These are phyloP conservation scores for Pseudomonodictys pantanalensis DNA, from an alignment of 495 filamentous ascomycete genomes.

Conservation along the genomic window DNA sequence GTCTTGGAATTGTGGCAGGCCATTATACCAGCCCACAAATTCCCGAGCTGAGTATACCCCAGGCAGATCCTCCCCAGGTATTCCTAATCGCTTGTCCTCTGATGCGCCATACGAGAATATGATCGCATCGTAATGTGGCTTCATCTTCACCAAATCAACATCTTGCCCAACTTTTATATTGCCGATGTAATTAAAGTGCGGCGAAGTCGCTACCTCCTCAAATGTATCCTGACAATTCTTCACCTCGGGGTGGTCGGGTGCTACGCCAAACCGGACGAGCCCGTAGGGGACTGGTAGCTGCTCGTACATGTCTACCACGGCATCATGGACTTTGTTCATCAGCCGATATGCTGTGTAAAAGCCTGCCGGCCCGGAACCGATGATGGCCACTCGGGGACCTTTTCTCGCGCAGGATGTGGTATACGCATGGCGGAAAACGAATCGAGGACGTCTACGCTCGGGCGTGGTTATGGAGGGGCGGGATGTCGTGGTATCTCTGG, in stretches of 20 bases:
- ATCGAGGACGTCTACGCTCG: neutral
- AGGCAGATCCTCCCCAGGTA: slow-evolving; percentile 73
- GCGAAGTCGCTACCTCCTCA: slow-evolving; percentile 74
- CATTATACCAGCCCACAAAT: slow-evolving; percentile 99
- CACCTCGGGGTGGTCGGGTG: slow-evolving; percentile 95
- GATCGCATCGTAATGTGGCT: slow-evolving; percentile 86
- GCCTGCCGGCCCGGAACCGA: slow-evolving; percentile 93
- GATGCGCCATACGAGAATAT: slow-evolving; percentile 91
- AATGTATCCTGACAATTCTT: slow-evolving; percentile 98
- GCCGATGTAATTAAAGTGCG: slow-evolving; percentile 86
- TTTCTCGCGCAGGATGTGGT: slow-evolving; percentile 39
- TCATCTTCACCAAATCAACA: slow-evolving; percentile 64
- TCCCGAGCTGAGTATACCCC: slow-evolving; percentile 86
- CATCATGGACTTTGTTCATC: slow-evolving; percentile 66
- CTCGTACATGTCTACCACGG: slow-evolving; percentile 93
- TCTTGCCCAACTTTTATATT: slow-evolving; percentile 77
- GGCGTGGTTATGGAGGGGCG: neutral
- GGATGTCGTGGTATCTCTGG: neutral
- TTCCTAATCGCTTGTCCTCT: slow-evolving; percentile 70
- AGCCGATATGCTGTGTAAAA: slow-evolving; percentile 90
- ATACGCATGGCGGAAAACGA: slow-evolving; percentile 17
- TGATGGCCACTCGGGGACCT: slow-evolving; percentile 74
- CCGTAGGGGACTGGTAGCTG: slow-evolving; percentile 89
- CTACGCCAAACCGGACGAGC: slow-evolving; percentile 87
- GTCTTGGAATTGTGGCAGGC: slow-evolving; percentile 76